Conservation (phyloP, 345 rosid species). For the Cardamine chenopodiifolia region DNA sequence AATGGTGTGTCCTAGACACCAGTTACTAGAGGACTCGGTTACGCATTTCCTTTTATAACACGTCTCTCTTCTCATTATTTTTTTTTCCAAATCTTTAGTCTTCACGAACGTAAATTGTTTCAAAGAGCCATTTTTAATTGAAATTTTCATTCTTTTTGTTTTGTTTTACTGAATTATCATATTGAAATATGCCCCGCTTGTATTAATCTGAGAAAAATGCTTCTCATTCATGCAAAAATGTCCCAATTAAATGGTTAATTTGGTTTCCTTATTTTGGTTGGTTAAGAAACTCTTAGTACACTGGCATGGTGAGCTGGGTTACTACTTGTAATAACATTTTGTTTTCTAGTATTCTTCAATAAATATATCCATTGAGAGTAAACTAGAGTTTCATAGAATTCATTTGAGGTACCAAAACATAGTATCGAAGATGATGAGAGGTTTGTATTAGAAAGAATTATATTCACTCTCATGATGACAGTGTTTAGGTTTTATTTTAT, state of each 20-base stretch:
- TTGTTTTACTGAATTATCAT: neutral
- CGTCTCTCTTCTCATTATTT: neutral
- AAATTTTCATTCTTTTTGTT: conserved; percentile 2
- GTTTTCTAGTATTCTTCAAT: neutral
- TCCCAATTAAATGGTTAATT: neutral
- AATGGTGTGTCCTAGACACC: conserved; percentile 71
- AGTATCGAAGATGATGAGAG: too few species aligned
- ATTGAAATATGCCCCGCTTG: neutral
- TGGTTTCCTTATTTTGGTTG: neutral
- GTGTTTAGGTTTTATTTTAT: neutral
- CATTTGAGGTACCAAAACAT: too few species aligned
- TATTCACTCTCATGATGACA: neutral
- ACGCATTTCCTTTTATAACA: conserved; percentile 53
- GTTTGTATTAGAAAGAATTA: too few species aligned
- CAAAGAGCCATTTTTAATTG: conserved; percentile 13
- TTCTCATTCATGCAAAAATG: neutral
- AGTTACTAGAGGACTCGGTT: conserved; percentile 67
- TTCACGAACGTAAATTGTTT: conserved; percentile 25
- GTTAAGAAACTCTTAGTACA: neutral
- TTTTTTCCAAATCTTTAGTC: conserved; percentile 7
- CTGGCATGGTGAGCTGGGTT: too few species aligned
- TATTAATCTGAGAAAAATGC: conserved; percentile 1
- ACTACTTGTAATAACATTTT: too few species aligned
- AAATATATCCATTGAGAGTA: neutral
- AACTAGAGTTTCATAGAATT: neutral